Evolutionary conservation across 352 stramenopile species (phyloP).

Genomic region (Blastocystis sp.): DNA sequence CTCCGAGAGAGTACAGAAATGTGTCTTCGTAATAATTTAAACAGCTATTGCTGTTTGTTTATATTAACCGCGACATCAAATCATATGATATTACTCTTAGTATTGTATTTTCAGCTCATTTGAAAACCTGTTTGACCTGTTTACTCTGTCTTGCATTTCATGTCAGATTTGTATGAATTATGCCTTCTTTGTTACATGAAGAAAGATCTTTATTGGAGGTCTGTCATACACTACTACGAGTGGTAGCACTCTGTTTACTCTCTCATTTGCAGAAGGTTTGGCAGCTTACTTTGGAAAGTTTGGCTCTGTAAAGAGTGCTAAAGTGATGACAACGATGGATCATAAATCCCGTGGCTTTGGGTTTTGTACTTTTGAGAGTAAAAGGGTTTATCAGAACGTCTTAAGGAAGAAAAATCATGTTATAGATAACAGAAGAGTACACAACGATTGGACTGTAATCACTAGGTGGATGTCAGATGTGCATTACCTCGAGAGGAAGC

Average conservation of each 20-base stretch:
- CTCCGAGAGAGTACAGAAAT: neutral
- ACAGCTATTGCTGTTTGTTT: neutral
- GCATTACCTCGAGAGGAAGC: constrained; percentile 38
- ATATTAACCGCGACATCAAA: neutral
- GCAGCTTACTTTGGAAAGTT: constrained; percentile 29
- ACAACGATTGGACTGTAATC: neutral
- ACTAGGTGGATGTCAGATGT: constrained; percentile 43
- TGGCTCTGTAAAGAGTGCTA: constrained; percentile 26
- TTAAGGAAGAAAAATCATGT: constrained; percentile 30
- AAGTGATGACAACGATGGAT: constrained; percentile 20
- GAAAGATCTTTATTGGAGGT: constrained; percentile 40
- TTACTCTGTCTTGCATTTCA: neutral
- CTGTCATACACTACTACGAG: constrained; percentile 38
- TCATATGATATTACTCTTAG: neutral
- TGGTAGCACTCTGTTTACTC: neutral
- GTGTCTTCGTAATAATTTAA: constrained; percentile 30
- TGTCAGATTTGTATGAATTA: neutral
- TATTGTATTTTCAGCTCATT: neutral
- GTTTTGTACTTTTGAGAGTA: constrained; percentile 37
- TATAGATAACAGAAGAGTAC: constrained; percentile 55
- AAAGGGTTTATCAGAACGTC: neutral
- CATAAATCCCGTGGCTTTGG: constrained; percentile 27
- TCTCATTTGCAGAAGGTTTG: neutral
- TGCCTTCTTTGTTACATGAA: neutral
- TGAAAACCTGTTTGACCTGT: neutral